A percentile compares a stretch with the other conserved stretches of the same genome.
Conservation (phyloP, 352 stramenopile species). For the Phytophthora pini region DNA sequence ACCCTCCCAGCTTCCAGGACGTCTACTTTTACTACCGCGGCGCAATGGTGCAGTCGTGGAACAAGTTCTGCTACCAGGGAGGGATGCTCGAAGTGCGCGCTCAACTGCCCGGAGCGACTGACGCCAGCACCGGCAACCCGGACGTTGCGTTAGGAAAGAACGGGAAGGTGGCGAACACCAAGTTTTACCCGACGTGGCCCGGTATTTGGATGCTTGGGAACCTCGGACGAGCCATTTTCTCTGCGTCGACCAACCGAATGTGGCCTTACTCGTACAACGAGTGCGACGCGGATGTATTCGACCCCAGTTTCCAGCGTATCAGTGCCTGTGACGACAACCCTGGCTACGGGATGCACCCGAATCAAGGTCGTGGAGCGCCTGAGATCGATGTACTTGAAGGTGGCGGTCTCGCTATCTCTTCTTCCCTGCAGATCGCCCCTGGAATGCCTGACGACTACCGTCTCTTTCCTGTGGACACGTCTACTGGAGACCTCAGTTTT, state of each 20-base stretch:
- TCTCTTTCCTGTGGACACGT: constrained; percentile 49
- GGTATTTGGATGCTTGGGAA: constrained; percentile 96
- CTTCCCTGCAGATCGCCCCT: constrained; percentile 87
- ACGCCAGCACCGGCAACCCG: constrained; percentile 47
- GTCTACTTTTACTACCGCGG: constrained; percentile 65
- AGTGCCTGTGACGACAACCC: constrained; percentile 87
- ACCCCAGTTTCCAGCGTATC: constrained; percentile 47
- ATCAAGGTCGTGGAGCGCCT: constrained; percentile 51
- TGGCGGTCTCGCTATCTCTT: constrained; percentile 77
- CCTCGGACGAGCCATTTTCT: constrained; percentile 92
- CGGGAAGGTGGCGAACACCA: constrained; percentile 55
- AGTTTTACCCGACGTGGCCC: constrained; percentile 81
- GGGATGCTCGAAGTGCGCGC: constrained; percentile 90
- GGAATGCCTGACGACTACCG: constrained; percentile 70
- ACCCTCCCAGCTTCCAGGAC: constrained; percentile 49
- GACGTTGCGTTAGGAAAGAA: constrained; percentile 35
- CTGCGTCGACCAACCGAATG: constrained; percentile 89
- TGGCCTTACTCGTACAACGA: constrained; percentile 94
- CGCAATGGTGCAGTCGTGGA: constrained; percentile 94
- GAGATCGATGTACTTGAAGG: constrained; percentile 97
- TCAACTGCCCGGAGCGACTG: constrained; percentile 85
- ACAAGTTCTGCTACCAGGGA: constrained; percentile 96
- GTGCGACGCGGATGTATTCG: constrained; percentile 69
- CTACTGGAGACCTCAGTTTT: constrained; percentile 19
- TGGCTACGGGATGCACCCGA: constrained; percentile 86